Conservation (phyloP, 176 grass and related monocot genomes). For the Cenchrus fungigraminus region DNA sequence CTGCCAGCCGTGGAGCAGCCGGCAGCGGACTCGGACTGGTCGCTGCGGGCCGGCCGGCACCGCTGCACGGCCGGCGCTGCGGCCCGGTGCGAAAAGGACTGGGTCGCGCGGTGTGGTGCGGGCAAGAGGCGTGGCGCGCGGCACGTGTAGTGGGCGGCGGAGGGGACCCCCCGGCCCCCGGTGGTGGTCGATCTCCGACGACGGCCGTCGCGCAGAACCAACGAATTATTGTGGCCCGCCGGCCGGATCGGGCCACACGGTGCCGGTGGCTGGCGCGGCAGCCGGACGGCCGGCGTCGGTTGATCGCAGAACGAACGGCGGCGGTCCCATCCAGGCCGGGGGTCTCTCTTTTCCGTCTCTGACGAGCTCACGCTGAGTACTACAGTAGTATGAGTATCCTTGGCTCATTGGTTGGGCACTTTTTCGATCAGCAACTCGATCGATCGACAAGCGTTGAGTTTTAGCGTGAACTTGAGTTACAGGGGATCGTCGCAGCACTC, state of each 20-base stretch:
- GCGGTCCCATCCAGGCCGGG: background rate
- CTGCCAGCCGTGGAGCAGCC: background rate
- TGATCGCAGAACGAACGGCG: background rate
- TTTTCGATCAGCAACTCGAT: too few relatives aligned
- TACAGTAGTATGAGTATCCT: too few relatives aligned
- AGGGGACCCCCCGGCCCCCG: too few relatives aligned
- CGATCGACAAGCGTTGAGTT: background rate
- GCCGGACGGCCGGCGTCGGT: background rate
- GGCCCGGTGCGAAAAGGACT: background rate
- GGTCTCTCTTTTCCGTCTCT: background rate
- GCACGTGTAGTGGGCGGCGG: background rate
- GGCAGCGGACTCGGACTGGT: too few relatives aligned
- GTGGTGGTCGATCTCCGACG: background rate
- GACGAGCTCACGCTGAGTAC: background rate
- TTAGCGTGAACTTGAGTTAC: background rate
- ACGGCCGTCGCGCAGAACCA: background rate
- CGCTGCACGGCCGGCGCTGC: too few relatives aligned
- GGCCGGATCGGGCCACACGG: background rate
- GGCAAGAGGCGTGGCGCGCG: background rate
- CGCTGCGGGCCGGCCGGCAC: too few relatives aligned
- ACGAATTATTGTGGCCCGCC: conserved; percentile 6
- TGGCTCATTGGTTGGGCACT: too few relatives aligned
- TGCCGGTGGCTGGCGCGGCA: background rate
- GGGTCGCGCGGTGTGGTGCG: background rate
- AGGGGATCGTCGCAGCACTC: background rate